Evolutionary conservation across 2,329 filamentous ascomycete species (phyloP).

Genomic region (Gnomoniopsis smithogilvyi): DNA sequence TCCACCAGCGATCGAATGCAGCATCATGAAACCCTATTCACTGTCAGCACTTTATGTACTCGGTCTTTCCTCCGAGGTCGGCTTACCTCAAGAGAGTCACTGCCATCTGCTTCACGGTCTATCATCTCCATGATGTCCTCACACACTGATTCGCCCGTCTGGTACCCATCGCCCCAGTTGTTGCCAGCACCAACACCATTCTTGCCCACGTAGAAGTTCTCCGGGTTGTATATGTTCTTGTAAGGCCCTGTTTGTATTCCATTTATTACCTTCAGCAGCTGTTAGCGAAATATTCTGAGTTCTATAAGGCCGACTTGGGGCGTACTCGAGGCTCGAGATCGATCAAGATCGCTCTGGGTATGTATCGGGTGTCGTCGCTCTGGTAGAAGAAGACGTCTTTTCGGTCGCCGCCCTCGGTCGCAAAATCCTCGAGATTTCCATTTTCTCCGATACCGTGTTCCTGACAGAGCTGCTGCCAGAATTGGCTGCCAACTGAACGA

Average conservation of each 20-base stretch:
- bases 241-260: slow-evolving; percentile 90
- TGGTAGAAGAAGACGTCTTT: slow-evolving; percentile 99
- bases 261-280: slow-evolving; percentile 66
- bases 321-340: slow-evolving; percentile 86
- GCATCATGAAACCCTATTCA: slow-evolving; percentile 86
- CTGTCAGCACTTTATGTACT: slow-evolving; percentile 20
- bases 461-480: slow-evolving; percentile 98
- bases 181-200: slow-evolving; percentile 92
- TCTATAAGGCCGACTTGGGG: neutral
- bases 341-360: slow-evolving; percentile 90
- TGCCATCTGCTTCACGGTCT: slow-evolving; percentile 95
- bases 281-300: neutral
- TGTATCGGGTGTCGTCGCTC: slow-evolving; percentile 98
- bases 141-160: slow-evolving; percentile 84
- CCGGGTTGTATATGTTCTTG: slow-evolving; percentile 98
- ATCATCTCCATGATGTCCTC: slow-evolving; percentile 99
- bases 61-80: too few relatives aligned
- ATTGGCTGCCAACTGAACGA: slow-evolving; percentile 81
- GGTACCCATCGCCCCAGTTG: slow-evolving; percentile 97
- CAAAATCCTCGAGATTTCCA: slow-evolving; percentile 96
- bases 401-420: slow-evolving; percentile 93
- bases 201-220: slow-evolving; percentile 97
- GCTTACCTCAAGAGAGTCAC: slow-evolving; percentile 83
- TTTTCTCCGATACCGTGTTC: slow-evolving; percentile 98
- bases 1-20: slow-evolving; percentile 96